Evolutionary conservation across 495 filamentous ascomycete genomes (phyloP), one percentile per base, ranked within the genome.

Genomic region (Chaetomidium leptoderma): DNA sequence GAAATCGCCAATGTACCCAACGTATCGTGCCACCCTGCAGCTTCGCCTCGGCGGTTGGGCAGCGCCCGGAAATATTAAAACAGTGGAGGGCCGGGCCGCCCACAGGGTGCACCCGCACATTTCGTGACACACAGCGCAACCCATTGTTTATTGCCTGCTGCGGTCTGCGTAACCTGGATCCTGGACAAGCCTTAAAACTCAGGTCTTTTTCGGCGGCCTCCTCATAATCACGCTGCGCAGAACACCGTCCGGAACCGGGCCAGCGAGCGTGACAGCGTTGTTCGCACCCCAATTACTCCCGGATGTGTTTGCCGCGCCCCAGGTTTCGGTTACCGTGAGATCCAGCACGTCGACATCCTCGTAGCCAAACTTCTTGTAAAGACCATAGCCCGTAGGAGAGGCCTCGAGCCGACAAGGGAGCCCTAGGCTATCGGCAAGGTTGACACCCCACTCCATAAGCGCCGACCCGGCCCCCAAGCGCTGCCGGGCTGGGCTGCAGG

Each of bases 401-500:
- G 49, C 35, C 23, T 52, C 49, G 30, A 52, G 23, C 2, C 49
- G 49, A 13, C 23, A 29, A 17, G 49, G 49, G 8, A 52, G 49
- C 6, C 49, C 49, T 6, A 69, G 57, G 29, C 54, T 44, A 51
- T 71, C 69, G 24, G 69, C 69, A 13, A 70, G 37, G 14, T 66
- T 53, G 32, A 32, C 35, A 2, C 69, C 67, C 57, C 48, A 62
- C n/a, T 57, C 46, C 24, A 71, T 1, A 7, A 71, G 59, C 0
- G 65, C 69, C 9, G 59, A 62, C 1, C 67, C 69, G 21, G 65
- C 67, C 10, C 69, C 69, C 23, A 65, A 9, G 1, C 69, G 58
- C 32, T 66, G 65, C 6, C 59, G 52, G 33, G 55, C 30, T 4
- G 65, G 61, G 16, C n/a, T 51, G 53, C 55, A 63, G 9, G 43